Conservation (phyloP, 1,284 basidiomycete species). For the Schizophyllum commune region DNA sequence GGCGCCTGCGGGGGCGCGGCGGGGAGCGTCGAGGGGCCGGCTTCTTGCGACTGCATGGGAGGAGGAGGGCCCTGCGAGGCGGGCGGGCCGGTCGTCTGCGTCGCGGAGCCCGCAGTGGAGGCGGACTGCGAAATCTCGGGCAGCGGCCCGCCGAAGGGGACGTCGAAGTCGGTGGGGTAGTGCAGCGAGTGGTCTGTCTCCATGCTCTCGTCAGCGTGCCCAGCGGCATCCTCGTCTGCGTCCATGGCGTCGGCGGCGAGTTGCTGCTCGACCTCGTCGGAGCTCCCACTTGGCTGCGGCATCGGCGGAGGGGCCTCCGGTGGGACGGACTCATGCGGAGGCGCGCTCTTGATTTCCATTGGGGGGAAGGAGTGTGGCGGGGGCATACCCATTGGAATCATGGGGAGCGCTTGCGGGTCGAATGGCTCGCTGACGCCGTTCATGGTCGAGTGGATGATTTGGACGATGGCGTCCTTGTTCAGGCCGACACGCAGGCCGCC, state of each 20-base stretch:
- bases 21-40: not conserved
- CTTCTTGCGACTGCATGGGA: not conserved
- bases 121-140: not conserved
- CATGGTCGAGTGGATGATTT: constrained; percentile 48
- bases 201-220: not conserved
- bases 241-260: constrained; percentile 10
- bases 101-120: not conserved
- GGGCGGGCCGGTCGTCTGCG: not conserved
- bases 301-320: not conserved
- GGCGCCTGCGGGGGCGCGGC: not conserved
- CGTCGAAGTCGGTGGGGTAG: not conserved
- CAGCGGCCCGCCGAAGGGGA: not conserved
- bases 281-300: not conserved
- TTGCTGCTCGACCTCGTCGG: constrained; percentile 17
- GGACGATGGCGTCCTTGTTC: constrained; percentile 48
- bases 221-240: not conserved
- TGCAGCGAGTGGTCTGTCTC: not conserved
- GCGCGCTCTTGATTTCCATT: constrained; percentile 27
- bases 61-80: not conserved
- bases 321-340: not conserved
- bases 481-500: constrained; percentile 47
- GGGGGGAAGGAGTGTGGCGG: constrained; percentile 13
- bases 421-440: constrained; percentile 31
- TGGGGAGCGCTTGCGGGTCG: not conserved
- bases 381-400: constrained; percentile 24